A percentile compares a stretch with the other conserved stretches of the same genome.
These are phyloP conservation scores for Globisporangium orthogonon DNA, from an alignment of 352 stramenopile species.

Conservation along the genomic window DNA sequence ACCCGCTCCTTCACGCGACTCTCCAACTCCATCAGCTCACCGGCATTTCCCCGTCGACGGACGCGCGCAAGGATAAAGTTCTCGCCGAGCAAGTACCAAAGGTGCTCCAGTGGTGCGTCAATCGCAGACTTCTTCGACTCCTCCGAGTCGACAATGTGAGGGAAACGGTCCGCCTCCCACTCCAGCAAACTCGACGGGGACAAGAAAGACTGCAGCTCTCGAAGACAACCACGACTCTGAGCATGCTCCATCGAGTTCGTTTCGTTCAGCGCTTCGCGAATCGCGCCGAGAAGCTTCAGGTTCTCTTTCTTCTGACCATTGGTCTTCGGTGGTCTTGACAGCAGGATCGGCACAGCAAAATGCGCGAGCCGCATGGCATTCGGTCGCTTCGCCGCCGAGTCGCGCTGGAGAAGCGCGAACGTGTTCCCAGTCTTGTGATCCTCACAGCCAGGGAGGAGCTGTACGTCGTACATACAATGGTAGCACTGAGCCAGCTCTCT, in stretches of 20 bases:
- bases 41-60: conserved; percentile 47
- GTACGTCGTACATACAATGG: conserved; percentile 66
- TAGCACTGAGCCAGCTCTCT: conserved; percentile 59
- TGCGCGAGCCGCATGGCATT: conserved; percentile 28
- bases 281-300: conserved; percentile 49
- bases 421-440: conserved; percentile 54
- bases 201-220: conserved; percentile 25
- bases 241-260: conserved; percentile 4
- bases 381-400: conserved; percentile 12
- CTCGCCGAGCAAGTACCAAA: conserved; percentile 69
- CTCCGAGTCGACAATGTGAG: neutral
- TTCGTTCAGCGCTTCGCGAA: conserved; percentile 36
- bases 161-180: conserved; percentile 12
- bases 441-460: conserved; percentile 42
- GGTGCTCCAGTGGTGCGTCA: conserved; percentile 26
- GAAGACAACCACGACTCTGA: neutral
- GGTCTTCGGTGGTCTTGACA: conserved; percentile 45
- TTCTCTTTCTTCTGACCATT: conserved; percentile 75
- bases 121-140: neutral
- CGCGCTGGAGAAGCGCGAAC: conserved; percentile 20
- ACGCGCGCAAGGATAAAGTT: conserved; percentile 65
- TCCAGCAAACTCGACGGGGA: conserved; percentile 30
- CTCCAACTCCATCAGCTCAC: conserved; percentile 58
- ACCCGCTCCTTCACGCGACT: conserved; percentile 44
- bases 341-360: conserved; percentile 56